These are phyloP conservation scores for Singerocomus inundabilis DNA, from an alignment of 1,284 basidiomycete species.

Conservation along the genomic window DNA sequence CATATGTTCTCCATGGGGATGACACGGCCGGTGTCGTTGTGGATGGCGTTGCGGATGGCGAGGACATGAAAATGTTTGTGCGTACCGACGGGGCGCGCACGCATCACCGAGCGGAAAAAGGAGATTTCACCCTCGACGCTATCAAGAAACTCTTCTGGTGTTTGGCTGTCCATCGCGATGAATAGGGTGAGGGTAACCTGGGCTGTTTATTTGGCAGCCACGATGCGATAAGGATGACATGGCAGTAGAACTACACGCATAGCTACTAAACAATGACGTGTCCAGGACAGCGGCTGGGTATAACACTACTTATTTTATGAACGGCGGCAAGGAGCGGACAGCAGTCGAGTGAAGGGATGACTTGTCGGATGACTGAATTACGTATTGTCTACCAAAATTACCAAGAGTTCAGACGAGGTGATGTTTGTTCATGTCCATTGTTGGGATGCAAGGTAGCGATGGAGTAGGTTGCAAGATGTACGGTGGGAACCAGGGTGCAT, in stretches of 20 bases:
- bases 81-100: conserved; percentile 72
- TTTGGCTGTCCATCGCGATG: conserved; percentile 30
- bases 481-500: conserved; percentile 1
- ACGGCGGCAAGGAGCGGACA: conserved; percentile 27
- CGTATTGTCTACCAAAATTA: conserved; percentile 17
- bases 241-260: conserved; percentile 25
- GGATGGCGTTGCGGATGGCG: conserved; percentile 67
- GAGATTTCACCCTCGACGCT: conserved; percentile 77
- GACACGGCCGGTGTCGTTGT: conserved; percentile 63
- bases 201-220: conserved; percentile 19
- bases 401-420: conserved; percentile 14
- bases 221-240: conserved; percentile 3
- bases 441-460: conserved; percentile 28
- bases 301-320: conserved; percentile 28
- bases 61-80: conserved; percentile 79
- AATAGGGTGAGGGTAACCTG: conserved; percentile 1
- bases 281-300: conserved; percentile 22
- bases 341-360: conserved; percentile 23
- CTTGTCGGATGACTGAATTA: conserved; percentile 12
- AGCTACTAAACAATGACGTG: conserved; percentile 25
- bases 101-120: conserved; percentile 76
- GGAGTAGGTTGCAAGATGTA: conserved; percentile 10
- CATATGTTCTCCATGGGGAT: conserved; percentile 68
- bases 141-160: conserved; percentile 50
- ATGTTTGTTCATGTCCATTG: conserved; percentile 20